Base-by-base conservation (phyloP, 192 early-diverging fungal genomes). In the Dimargaris cristalligena region DNA sequence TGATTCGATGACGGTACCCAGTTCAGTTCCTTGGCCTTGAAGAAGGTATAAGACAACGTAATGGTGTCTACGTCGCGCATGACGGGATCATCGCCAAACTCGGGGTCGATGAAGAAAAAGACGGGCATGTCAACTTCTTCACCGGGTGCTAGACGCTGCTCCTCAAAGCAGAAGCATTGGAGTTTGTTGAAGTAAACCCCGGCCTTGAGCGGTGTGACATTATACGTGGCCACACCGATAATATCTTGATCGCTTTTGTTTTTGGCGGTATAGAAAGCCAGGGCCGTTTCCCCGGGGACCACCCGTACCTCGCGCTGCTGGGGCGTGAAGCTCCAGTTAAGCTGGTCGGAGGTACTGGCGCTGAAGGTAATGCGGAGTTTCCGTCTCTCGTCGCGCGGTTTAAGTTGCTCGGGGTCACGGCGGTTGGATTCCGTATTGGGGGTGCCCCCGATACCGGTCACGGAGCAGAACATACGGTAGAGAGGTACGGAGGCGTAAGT, bases 101-200 rank as follows among this genome's bases (percentile, higher is more conserved):
- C 95, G 0, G 95, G 95, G 60, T 99, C 95, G 58, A 99, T 88
- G 64, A 90, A 99, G 69, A 99, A 99, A 60, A 99, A 99, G 16
- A 91, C 86, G 4, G 87, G 87, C 87, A 91, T 91, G 61, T 98
- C 95, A 4, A 99, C 86, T 52, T 91, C 81, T 69, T 99, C 95
- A 11, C 79, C 78, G 0, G 91, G 83, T 57, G 74, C 76, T 60
- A 99, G 72, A 70, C 82, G 85, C 70, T 99, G 95, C 70, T 96
- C 92, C 62, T 99, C 95, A 76, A 99, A 99, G 68, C 95, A 99
- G 63, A 99, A 99, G 67, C 95, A 99, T 67, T 99, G 95, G 59
- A 99, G 92, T 75, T 99, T 99, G 80, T 99, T 99, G 65, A 99
- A 99, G 59, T 99, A 92, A 62, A 84, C 88, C 14, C 87, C 95